Conservation (phyloP, 1,139 yeast genomes). For the Nakaseomyces sp. region DNA sequence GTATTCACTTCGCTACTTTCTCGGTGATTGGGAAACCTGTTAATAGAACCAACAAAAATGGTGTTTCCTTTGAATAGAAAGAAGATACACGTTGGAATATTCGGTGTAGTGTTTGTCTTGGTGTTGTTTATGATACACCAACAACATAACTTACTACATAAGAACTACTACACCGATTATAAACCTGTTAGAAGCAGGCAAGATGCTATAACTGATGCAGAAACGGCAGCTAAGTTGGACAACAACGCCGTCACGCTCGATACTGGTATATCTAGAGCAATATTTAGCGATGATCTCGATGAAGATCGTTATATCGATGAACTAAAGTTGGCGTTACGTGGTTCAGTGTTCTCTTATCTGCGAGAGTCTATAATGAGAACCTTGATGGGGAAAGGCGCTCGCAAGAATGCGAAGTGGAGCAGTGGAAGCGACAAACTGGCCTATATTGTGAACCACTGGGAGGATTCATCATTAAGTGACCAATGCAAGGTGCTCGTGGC, state of each 20-base stretch:
- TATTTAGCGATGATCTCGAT: not conserved
- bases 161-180: too few relatives aligned
- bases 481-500: constrained; percentile 11
- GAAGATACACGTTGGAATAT: not conserved
- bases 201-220: too few relatives aligned
- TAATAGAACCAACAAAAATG: too few relatives aligned
- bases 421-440: not conserved
- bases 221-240: too few relatives aligned
- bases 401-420: not conserved
- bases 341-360: not conserved
- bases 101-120: not conserved
- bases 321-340: not conserved
- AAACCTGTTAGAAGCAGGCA: too few relatives aligned
- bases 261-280: not conserved
- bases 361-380: not conserved
- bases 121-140: not conserved
- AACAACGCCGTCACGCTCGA: not conserved
- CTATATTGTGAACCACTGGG: not conserved
- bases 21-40: too few relatives aligned
- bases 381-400: not conserved
- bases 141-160: too few relatives aligned
- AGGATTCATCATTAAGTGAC: not conserved
- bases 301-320: not conserved
- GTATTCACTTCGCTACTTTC: too few relatives aligned
- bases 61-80: not conserved